phyloP scores from a whole-genome alignment of 2,329 filamentous ascomycete species.

The Clonostachys chloroleuca region DNA sequence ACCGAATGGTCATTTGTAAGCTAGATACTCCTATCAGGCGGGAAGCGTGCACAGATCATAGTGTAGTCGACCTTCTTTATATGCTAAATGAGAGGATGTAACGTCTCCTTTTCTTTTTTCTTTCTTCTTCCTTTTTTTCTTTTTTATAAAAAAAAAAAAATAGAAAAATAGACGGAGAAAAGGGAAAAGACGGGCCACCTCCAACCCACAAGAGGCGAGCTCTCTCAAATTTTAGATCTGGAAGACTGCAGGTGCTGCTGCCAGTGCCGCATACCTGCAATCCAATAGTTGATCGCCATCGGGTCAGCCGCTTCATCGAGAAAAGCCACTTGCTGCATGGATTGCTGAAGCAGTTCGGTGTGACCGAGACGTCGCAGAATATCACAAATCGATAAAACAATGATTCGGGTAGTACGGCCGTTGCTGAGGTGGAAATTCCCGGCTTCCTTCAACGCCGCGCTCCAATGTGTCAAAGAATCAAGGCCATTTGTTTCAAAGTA shows the following conservation, averaged over 20 bases:
- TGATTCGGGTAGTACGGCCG: neutral
- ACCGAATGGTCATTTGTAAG: too few relatives aligned
- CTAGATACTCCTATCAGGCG: too few relatives aligned
- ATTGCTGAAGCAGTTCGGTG: neutral
- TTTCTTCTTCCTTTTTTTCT: too few relatives aligned
- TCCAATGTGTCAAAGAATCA: neutral
- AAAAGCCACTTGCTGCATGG: neutral
- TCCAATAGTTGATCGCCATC: neutral
- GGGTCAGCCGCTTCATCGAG: neutral
- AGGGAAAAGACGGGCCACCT: too few relatives aligned
- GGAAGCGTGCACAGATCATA: too few relatives aligned
- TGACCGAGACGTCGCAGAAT: neutral
- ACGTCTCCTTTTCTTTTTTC: too few relatives aligned
- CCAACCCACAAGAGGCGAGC: too few relatives aligned
- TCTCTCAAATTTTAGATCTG: too few relatives aligned
- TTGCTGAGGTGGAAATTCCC: neutral
- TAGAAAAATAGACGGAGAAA: too few relatives aligned
- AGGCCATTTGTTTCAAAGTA: neutral
- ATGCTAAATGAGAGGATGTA: too few relatives aligned
- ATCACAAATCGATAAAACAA: neutral
- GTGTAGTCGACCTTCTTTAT: too few relatives aligned
- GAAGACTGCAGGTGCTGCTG: neutral
- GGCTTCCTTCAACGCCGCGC: neutral
- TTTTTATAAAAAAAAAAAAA: too few relatives aligned
- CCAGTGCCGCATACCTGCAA: neutral